A percentile compares a stretch with the other conserved stretches of the same genome.
Evolutionary conservation across 805 yeast genomes (phyloP).

Genomic region (Clavispora carvajalis): DNA sequence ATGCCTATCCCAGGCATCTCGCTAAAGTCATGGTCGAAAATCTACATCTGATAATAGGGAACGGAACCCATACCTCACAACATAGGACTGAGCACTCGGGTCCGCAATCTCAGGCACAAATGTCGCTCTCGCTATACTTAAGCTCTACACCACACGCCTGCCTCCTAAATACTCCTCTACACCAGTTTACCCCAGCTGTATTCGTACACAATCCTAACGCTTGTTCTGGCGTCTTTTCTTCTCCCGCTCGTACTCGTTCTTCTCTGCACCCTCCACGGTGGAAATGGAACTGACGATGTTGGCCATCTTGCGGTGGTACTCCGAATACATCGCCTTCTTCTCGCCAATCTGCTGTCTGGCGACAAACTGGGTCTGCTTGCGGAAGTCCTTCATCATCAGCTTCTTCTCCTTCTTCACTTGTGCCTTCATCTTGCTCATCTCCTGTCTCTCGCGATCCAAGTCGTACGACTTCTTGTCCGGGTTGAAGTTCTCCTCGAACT

Average conservation of each 20-base stretch:
- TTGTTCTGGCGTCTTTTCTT: slow-evolving; percentile 54
- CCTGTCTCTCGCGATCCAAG: slow-evolving; percentile 74
- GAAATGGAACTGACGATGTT: slow-evolving; percentile 79
- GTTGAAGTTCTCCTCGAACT: slow-evolving; percentile 92
- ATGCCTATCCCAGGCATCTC: too few relatives aligned
- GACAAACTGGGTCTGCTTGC: slow-evolving; percentile 82
- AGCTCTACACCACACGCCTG: too few relatives aligned
- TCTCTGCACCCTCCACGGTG: slow-evolving; percentile 93
- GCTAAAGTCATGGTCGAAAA: too few relatives aligned
- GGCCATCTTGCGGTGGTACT: slow-evolving; percentile 87
- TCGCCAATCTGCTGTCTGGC: slow-evolving; percentile 80
- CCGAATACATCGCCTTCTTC: slow-evolving; percentile 68
- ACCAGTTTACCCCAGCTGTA: background rate
- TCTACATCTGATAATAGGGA: too few relatives aligned
- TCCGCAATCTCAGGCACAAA: too few relatives aligned
- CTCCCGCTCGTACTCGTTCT: slow-evolving; percentile 87
- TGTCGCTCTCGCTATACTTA: too few relatives aligned
- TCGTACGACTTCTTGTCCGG: slow-evolving; percentile 93
- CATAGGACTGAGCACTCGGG: too few relatives aligned
- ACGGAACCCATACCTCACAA: too few relatives aligned
- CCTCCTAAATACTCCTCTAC: too few relatives aligned
- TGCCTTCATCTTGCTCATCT: slow-evolving; percentile 73
- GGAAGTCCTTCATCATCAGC: slow-evolving; percentile 79
- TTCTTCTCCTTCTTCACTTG: slow-evolving; percentile 91
- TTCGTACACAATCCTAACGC: slow-evolving; percentile 5